These are phyloP conservation scores for Hypoxylon sp. DNA, from an alignment of 2,329 filamentous ascomycete genomes.

Conservation along the genomic window DNA sequence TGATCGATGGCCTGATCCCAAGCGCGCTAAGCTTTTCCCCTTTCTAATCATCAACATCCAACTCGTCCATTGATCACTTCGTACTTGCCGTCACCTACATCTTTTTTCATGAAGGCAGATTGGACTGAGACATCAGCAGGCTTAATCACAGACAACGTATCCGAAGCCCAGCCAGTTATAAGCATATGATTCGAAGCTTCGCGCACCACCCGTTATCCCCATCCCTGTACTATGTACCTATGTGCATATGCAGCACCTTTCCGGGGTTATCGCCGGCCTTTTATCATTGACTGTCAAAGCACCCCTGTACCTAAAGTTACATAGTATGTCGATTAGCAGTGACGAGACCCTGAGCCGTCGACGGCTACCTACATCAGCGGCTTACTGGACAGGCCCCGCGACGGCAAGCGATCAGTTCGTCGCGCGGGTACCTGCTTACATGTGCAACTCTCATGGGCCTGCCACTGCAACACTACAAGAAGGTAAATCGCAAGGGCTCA, in stretches of 20 bases:
- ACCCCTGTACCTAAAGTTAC: conserved; percentile 15
- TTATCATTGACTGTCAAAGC: conserved; percentile 21
- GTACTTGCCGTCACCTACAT: conserved; percentile 30
- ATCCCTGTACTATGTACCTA: no score
- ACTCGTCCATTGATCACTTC: conserved; percentile 30
- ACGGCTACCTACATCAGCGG: conserved; percentile 32
- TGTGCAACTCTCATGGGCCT: conserved; percentile 34
- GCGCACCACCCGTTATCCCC: conserved; percentile 38
- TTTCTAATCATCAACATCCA: conserved; percentile 38
- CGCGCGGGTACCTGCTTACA: conserved; percentile 44
- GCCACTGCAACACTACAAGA: conserved; percentile 30
- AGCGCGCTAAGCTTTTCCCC: conserved; percentile 45
- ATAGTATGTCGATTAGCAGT: conserved; percentile 15
- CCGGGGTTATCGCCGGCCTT: conserved; percentile 39
- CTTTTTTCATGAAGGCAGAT: conserved; percentile 29
- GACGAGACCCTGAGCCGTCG: conserved; percentile 35
- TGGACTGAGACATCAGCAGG: conserved; percentile 26
- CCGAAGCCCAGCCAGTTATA: conserved; percentile 25
- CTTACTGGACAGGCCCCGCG: conserved; percentile 31
- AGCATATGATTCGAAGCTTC: conserved; percentile 37
- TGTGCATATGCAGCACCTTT: conserved; percentile 29
- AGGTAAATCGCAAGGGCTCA: conserved; percentile 15
- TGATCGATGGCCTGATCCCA: conserved; percentile 44
- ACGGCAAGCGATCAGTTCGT: conserved; percentile 35
- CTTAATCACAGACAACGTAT: conserved; percentile 18